Base-by-base conservation (phyloP, 306 rosid genomes). In the Lathyrus oleraceus region DNA sequence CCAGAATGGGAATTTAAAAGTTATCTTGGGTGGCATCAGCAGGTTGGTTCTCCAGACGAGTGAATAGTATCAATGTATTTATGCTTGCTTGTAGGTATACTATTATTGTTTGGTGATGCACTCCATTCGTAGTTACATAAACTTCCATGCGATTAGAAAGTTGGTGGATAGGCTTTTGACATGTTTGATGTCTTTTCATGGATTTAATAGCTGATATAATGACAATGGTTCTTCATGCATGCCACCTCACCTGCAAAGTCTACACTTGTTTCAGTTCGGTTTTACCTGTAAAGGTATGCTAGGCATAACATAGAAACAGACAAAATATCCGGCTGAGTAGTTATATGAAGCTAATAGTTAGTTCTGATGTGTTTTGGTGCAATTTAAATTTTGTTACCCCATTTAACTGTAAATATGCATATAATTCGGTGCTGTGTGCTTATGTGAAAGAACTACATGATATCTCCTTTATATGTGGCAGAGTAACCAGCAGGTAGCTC, bases 1-100 rank as follows among this genome's bases (percentile, higher is more conserved):
- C 99, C 99, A 3, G 89, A 95, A 61, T 95, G 95, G 95, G 94
- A 89, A 81, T 95, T 95, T 66, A 89, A 91, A 83, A 87, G 96
- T 79, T 80, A 91, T 86, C 83, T 95, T 70, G 99, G 99, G 48
- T 95, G 99, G 99, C 92, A 95, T 71, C 87, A 95, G 67, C 99
- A 95, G 99, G 99, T 91, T 79, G 48, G 81, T 79, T 82, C 43
- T 78, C 47, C 71, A 57, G 32, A 76, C 61, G 51, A 74, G 35
- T 72, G 35, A 39, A 61, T 61, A 28, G 25, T 69, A 70, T 63
- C 44, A 12, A 47, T 67, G 71, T 57, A 49, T 53, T 70, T 76
- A 21, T 80, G 39, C 72, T n/a, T 28, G 60, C 45, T 45, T 47
- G n/a, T 35, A 30, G 28, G n/a, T 10, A 16, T 40, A 20, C 25